Evolutionary conservation across 192 early-diverging fungal genomes (phyloP), one percentile per base, ranked within the genome.

Genomic region (Coemansia sp.): DNA sequence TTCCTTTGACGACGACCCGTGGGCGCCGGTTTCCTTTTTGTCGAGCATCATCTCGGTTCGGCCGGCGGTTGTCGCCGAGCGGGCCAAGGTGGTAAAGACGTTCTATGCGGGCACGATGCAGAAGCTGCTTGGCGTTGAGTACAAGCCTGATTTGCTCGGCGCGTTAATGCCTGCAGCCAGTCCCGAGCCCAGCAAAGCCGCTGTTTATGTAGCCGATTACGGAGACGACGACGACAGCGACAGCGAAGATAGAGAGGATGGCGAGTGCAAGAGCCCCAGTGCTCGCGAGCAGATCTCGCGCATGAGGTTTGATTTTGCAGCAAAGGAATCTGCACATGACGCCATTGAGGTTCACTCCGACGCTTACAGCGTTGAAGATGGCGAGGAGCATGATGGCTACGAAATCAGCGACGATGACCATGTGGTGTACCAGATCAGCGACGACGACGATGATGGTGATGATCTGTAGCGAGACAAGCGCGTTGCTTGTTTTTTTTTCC

Each of bases 21-120:
- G 67, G 63, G 73, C 69, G 5, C 79, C 69, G 0, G 79, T 81
- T 0, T 75, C 73, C 3, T 81, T 81, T 39, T 55, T 81, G 36
- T 75, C 79, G 2, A 81, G 79, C 23, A 81, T 81, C 27, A 32
- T 81, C 34, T 50, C 24, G 3, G 58, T 81, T 1, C 39, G 48
- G n/a, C 49, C 55, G 2, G 18, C 22, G 13, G 67, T 68, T 9
- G 42, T 76, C 11, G 7, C 35, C 1, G 68, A 45, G 32, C 73
- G 79, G 1, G 46, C 53, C 0, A 35, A 47, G 8, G 50, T 81
- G 29, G 64, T 70, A 6, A 22, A 29, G 5, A 61, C 58, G 1
- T 81, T 76, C 52, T 55, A 76, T 60, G 42, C 61, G 46, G 74
- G 74, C 34, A 51, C 61, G 0, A 62, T 81, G 70, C 79, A 81